Base-by-base conservation (phyloP, 1,139 yeast genomes). In the Yamadazyma jaroonii region DNA sequence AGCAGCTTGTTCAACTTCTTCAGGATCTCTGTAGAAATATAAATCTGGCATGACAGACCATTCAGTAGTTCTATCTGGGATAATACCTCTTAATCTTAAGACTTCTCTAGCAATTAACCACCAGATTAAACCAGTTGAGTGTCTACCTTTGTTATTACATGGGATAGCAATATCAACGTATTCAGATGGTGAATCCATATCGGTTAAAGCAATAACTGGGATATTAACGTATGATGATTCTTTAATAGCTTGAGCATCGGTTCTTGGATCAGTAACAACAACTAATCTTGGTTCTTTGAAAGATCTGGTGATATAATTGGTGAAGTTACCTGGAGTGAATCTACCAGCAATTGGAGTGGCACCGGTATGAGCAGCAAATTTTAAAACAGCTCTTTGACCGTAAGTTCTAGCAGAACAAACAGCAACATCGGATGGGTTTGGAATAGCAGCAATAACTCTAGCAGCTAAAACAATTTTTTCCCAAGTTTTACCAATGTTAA, bases 11-110 rank as follows among this genome's bases (percentile, higher is more conserved):
- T 88, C 96, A 74, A 85, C 85, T 78, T 92, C 99, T 80, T 92
- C 98, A 67, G 98, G 98, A 79, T 92, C 97, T 84, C 99, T 92
- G 97, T 92, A 92, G 90, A 92, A 92, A 89, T 90, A 92, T 77
- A 90, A 84, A 80, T 92, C 99, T 76, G 97, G 97, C 98, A 92
- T 94, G 71, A 92, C 94, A 60, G 95, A 78, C 99, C 99, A 92
- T 72, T 85, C 86, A 72, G 94, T 87, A 59, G 87, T 71, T 83
- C 99, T 90, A 88, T 86, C 88, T 69, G 95, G 90, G 62, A 92
- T 77, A 68, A 90, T 84, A 69, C 99, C 98, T 81, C 97, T 87
- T 74, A 92, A 85, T 82, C 99, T 88, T 72, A 92, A 84, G 64
- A 92, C 97, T 80, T 92, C 99, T 80, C 99, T 89, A 65, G 98